phyloP scores from a whole-genome alignment of 2,329 filamentous ascomycete genomes.

The Hymenoscyphus repandus region DNA sequence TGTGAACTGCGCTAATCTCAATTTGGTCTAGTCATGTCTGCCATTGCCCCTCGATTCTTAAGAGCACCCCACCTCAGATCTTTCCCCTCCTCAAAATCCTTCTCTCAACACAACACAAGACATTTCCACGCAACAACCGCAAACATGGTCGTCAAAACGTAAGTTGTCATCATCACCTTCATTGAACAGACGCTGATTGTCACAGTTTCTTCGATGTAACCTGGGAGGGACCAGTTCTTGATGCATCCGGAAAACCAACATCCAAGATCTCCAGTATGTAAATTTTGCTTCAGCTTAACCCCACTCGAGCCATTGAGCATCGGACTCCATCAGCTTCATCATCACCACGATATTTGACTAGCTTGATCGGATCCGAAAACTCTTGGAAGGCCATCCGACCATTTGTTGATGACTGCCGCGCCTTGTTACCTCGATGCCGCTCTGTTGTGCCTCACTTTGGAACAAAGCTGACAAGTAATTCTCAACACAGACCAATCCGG shows the following conservation, averaged over 20 bases:
- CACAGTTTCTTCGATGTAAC: constrained; percentile 64
- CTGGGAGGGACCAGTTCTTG: constrained; percentile 68
- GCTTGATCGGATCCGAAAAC: neutral
- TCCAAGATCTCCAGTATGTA: constrained; percentile 54
- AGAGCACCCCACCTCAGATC: constrained; percentile 50
- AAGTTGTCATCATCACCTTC: constrained; percentile 36
- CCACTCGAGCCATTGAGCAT: neutral
- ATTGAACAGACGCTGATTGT: constrained; percentile 12
- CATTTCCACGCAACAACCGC: constrained; percentile 59
- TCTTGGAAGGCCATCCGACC: neutral
- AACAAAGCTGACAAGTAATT: constrained; percentile 21
- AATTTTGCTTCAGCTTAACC: neutral
- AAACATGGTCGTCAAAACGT: constrained; percentile 73
- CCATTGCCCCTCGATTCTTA: constrained; percentile 46
- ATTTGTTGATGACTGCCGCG: neutral
- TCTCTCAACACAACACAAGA: constrained; percentile 36
- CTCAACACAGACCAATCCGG: constrained; percentile 53
- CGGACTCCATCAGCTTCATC: neutral
- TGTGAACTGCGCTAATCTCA: neutral
- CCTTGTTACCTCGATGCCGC: neutral
- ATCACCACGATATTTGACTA: neutral
- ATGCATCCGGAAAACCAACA: constrained; percentile 53
- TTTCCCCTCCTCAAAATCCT: constrained; percentile 31
- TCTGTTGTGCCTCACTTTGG: constrained; percentile 16
- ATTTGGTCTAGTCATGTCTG: neutral